These are phyloP conservation scores for Zygosaccharomyces pseudobailii DNA, from an alignment of 1,139 yeast species.

Conservation along the genomic window DNA sequence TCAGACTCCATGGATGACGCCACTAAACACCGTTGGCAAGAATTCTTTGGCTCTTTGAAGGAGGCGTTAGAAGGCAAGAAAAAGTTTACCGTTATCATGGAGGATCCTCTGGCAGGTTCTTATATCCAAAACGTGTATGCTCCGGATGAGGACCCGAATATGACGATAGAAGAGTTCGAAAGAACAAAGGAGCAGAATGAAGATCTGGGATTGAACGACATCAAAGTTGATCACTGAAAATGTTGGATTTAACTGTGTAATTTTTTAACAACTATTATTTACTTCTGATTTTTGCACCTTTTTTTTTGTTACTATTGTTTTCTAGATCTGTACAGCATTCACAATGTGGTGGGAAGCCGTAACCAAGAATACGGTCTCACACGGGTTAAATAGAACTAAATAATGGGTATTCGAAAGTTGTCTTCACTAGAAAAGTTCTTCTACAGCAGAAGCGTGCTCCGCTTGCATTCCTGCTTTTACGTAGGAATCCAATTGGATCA, in stretches of 20 bases:
- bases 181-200: conserved; percentile 87
- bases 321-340: not conserved
- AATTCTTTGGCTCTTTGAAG: conserved; percentile 68
- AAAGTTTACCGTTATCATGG: conserved; percentile 81
- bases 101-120: conserved; percentile 91
- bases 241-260: not conserved
- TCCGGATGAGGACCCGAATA: conserved; percentile 95
- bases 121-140: conserved; percentile 97
- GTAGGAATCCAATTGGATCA: conserved; percentile 21
- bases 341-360: too few relatives aligned
- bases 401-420: conserved; percentile 11
- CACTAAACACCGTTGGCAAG: conserved; percentile 73
- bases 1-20: conserved; percentile 87
- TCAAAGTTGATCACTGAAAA: conserved; percentile 39
- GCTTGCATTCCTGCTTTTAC: conserved; percentile 26
- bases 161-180: conserved; percentile 84
- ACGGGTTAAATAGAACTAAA: too few relatives aligned
- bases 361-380: too few relatives aligned
- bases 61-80: conserved; percentile 81
- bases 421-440: conserved; percentile 24
- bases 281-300: too few relatives aligned
- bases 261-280: too few relatives aligned
- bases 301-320: not conserved
- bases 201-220: conserved; percentile 83
- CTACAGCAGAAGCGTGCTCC: conserved; percentile 21